phyloP scores from a whole-genome alignment of 306 rosid species.

The Abrus precatorius region DNA sequence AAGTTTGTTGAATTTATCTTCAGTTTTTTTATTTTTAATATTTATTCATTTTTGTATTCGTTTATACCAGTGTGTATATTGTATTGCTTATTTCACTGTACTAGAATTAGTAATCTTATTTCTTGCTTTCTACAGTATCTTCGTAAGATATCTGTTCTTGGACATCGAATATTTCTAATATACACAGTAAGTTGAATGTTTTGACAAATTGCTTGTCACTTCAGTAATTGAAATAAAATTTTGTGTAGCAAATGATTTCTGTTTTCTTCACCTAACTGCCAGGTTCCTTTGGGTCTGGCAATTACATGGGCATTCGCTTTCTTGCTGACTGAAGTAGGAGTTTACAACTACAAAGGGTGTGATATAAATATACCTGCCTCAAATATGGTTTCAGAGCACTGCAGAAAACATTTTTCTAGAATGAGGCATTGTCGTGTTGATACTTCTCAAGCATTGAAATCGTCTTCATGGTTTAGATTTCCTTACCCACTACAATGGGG shows the following conservation, averaged over 20 bases:
- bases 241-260: constrained; percentile 39
- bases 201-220: neutral
- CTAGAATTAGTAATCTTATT: constrained; percentile 41
- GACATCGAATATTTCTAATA: constrained; percentile 94
- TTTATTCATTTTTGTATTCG: neutral
- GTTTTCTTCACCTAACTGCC: constrained; percentile 51
- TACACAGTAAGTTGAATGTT: constrained; percentile 78
- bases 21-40: constrained; percentile 9
- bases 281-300: constrained; percentile 98
- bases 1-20: constrained; percentile 58
- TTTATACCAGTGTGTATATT: neutral
- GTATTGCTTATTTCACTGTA: constrained; percentile 30
- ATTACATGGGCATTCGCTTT: constrained; percentile 97
- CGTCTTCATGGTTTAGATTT: constrained; percentile 98
- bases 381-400: constrained; percentile 83
- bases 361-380: constrained; percentile 91
- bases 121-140: constrained; percentile 73
- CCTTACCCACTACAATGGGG: constrained; percentile 99
- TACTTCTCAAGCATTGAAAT: constrained; percentile 79
- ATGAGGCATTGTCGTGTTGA: constrained; percentile 96
- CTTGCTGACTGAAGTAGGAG: constrained; percentile 87
- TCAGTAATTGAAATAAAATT: constrained; percentile 24
- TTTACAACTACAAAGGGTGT: constrained; percentile 90
- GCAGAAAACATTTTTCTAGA: constrained; percentile 91
- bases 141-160: constrained; percentile 91